Conservation (phyloP, 2,329 filamentous ascomycete species). For the Cladobotryum mycophilum region DNA sequence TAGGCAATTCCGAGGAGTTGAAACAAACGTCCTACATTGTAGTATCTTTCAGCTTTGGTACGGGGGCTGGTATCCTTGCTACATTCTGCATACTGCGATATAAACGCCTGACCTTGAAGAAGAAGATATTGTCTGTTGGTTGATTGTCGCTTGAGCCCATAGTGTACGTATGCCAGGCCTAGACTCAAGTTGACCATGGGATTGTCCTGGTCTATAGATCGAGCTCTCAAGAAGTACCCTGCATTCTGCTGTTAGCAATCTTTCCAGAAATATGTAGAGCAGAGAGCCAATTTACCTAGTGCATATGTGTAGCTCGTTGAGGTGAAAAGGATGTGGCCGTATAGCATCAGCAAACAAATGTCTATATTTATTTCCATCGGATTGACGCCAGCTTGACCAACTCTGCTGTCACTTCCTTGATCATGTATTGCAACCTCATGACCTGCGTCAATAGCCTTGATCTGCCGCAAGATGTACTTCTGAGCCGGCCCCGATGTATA, state of each 20-base stretch:
- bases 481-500: constrained; percentile 78
- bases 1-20: constrained; percentile 31
- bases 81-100: constrained; percentile 40
- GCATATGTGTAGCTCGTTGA: constrained; percentile 79
- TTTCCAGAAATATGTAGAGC: neutral
- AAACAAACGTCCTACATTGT: constrained; percentile 33
- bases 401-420: constrained; percentile 19
- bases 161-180: constrained; percentile 79
- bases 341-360: constrained; percentile 75
- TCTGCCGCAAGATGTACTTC: constrained; percentile 85
- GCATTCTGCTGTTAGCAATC: constrained; percentile 4
- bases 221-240: constrained; percentile 78
- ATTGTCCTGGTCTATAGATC: constrained; percentile 68
- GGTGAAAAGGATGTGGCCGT: constrained; percentile 82
- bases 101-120: constrained; percentile 75
- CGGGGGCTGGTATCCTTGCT: constrained; percentile 1
- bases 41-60: constrained; percentile 28
- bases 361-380: constrained; percentile 48
- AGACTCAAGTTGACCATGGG: constrained; percentile 75
- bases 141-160: constrained; percentile 80
- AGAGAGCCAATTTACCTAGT: constrained; percentile 49
- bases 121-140: constrained; percentile 87
- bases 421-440: constrained; percentile 33
- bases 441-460: constrained; percentile 77
- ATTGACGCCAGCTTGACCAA: neutral